Conservation (phyloP, 208 protist species). For the Leishmania aethiopica region DNA sequence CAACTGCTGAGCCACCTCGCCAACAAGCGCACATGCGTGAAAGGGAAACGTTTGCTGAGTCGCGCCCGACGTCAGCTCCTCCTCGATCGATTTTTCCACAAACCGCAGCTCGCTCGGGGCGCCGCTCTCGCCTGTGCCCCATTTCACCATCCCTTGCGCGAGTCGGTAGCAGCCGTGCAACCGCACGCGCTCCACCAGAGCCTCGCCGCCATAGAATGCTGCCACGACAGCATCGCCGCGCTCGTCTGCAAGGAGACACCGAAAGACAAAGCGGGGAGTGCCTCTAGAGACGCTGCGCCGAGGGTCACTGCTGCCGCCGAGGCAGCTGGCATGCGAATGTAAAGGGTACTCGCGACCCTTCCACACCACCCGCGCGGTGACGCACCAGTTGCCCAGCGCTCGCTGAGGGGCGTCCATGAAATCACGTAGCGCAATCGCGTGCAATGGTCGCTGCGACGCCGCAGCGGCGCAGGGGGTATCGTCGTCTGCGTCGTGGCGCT, state of each 20-base stretch:
- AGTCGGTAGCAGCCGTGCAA: conserved; percentile 38
- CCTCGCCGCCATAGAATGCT: conserved; percentile 25
- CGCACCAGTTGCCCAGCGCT: conserved; percentile 42
- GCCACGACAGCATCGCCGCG: conserved; percentile 53
- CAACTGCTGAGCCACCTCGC: conserved; percentile 29
- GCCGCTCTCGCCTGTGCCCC: conserved; percentile 35
- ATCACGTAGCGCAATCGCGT: conserved; percentile 39
- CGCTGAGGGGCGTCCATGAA: conserved; percentile 40
- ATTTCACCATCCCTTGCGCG: conserved; percentile 31
- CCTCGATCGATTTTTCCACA: conserved; percentile 38
- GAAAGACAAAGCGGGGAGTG: conserved; percentile 30
- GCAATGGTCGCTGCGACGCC: conserved; percentile 2
- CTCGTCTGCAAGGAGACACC: conserved; percentile 58
- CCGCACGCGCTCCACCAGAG: conserved; percentile 26
- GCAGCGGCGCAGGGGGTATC: background rate
- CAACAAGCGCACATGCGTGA: conserved; percentile 39
- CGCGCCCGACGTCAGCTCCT: conserved; percentile 4
- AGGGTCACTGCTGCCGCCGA: conserved; percentile 2
- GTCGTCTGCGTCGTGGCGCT: background rate
- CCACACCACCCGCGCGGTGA: conserved; percentile 65
- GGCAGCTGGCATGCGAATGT: background rate
- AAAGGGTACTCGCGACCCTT: conserved; percentile 38
- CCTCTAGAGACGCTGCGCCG: background rate
- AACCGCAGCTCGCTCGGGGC: conserved; percentile 48
- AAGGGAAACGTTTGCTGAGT: conserved; percentile 31